Conservation (phyloP, 441 rosid species). For the Metrosideros polymorpha region DNA sequence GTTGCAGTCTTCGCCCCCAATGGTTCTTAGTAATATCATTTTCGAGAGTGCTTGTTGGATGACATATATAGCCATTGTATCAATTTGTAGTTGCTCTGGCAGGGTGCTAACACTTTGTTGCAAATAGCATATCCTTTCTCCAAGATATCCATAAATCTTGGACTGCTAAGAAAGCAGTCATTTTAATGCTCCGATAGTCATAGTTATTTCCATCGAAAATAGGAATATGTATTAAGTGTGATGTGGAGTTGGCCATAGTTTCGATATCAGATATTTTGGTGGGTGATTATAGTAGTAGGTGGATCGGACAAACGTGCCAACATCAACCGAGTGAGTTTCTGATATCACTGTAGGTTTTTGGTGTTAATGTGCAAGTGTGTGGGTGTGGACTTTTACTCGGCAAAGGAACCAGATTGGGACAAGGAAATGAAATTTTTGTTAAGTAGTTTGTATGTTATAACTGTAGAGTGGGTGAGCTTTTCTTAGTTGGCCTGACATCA, state of each 20-base stretch:
- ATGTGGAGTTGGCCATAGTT: background rate
- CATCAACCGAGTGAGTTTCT: too few relatives aligned
- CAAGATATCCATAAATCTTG: background rate
- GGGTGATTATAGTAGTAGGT: too few relatives aligned
- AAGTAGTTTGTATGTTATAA: too few relatives aligned
- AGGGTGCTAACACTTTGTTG: background rate
- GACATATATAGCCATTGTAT: background rate
- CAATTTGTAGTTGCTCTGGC: background rate
- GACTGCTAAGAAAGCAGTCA: background rate
- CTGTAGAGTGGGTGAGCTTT: too few relatives aligned
- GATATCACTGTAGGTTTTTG: too few relatives aligned
- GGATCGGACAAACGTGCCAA: too few relatives aligned
- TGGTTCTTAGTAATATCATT: background rate
- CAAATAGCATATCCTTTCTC: background rate
- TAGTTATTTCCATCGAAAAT: background rate
- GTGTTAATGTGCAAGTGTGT: too few relatives aligned
- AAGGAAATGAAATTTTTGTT: too few relatives aligned
- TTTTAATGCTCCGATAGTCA: background rate
- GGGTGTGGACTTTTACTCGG: too few relatives aligned
- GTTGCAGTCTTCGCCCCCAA: accelerated
- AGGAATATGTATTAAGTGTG: background rate
- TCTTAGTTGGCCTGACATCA: too few relatives aligned
- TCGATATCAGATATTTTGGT: too few relatives aligned
- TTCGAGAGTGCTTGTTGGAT: accelerated
- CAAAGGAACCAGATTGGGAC: too few relatives aligned